These are phyloP conservation scores for Ambrosiella xylebori DNA, from an alignment of 2,329 filamentous ascomycete species.

Conservation along the genomic window DNA sequence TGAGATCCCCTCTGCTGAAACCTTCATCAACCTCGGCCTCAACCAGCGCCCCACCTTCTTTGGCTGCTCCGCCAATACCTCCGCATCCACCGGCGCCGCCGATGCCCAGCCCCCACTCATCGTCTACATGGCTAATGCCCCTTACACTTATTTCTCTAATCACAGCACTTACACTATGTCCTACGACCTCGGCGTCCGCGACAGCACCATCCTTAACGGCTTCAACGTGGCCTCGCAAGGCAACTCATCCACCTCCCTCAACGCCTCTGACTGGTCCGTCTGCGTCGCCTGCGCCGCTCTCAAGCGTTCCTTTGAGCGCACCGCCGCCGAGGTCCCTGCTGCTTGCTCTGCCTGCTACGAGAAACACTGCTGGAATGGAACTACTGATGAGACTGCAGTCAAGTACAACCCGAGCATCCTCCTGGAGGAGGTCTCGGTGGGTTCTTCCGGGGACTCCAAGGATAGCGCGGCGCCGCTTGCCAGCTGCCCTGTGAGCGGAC, in stretches of 20 bases:
- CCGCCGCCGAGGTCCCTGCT: conserved; percentile 48
- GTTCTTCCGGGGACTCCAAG: neutral
- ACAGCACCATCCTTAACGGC: conserved; percentile 72
- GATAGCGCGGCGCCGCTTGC: neutral
- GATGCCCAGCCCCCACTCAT: conserved; percentile 46
- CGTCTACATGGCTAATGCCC: conserved; percentile 76
- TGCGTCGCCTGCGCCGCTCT: conserved; percentile 84
- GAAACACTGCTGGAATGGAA: conserved; percentile 90
- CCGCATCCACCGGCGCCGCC: conserved; percentile 31
- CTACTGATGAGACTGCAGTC: conserved; percentile 16
- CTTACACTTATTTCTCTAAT: conserved; percentile 63
- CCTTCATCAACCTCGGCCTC: conserved; percentile 39
- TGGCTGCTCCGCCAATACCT: conserved; percentile 33
- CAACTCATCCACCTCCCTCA: conserved; percentile 54
- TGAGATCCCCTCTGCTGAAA: conserved; percentile 34
- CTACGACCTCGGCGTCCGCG: conserved; percentile 49
- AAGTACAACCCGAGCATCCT: conserved; percentile 7
- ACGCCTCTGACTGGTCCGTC: conserved; percentile 44
- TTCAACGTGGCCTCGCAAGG: conserved; percentile 69
- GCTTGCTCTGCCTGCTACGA: conserved; percentile 62
- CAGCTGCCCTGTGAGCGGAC: neutral
- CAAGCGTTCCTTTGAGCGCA: conserved; percentile 55
- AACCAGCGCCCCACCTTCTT: conserved; percentile 46
- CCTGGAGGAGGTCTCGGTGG: neutral
- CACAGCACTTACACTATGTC: conserved; percentile 55